These are phyloP conservation scores for Cutaneotrichosporon sp. DNA, from an alignment of 1,284 basidiomycete species.

Conservation along the genomic window DNA sequence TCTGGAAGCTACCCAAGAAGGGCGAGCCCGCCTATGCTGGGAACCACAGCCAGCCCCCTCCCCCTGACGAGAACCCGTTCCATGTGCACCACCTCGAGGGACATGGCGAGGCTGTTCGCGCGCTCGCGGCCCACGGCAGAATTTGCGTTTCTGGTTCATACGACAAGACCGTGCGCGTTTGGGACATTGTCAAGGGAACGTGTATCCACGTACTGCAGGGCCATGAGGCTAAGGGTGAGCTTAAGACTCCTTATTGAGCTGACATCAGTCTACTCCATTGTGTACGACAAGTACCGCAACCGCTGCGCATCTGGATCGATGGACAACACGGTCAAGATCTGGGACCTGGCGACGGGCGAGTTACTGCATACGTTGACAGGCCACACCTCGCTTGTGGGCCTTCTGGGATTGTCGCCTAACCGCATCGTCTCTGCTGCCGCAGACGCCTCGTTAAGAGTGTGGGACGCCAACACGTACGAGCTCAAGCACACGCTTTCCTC, in stretches of 20 bases:
- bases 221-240: slow-evolving; percentile 84
- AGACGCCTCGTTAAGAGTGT: slow-evolving; percentile 86
- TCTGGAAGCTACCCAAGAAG: slow-evolving; percentile 82
- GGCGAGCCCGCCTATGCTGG: slow-evolving; percentile 63
- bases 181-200: slow-evolving; percentile 87
- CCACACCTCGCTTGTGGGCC: slow-evolving; percentile 83
- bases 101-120: slow-evolving; percentile 86
- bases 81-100: slow-evolving; percentile 81
- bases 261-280: slow-evolving; percentile 78
- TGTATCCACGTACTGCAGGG: slow-evolving; percentile 79
- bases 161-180: slow-evolving; percentile 87
- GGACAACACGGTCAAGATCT: slow-evolving; percentile 92
- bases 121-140: slow-evolving; percentile 83
- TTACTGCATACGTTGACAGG: slow-evolving; percentile 78
- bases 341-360: slow-evolving; percentile 79
- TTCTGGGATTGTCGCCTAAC: slow-evolving; percentile 82
- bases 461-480: slow-evolving; percentile 82
- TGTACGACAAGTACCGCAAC: slow-evolving; percentile 77
- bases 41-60: slow-evolving; percentile 1
- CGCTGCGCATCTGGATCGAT: slow-evolving; percentile 93
- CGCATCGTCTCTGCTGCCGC: slow-evolving; percentile 90
- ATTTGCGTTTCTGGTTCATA: slow-evolving; percentile 94
- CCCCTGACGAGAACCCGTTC: slow-evolving; percentile 77
- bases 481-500: slow-evolving; percentile 77
- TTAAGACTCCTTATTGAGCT: background rate